Conservation (phyloP, 768 basidiomycete genomes). For the Hypholoma fasciculare region DNA sequence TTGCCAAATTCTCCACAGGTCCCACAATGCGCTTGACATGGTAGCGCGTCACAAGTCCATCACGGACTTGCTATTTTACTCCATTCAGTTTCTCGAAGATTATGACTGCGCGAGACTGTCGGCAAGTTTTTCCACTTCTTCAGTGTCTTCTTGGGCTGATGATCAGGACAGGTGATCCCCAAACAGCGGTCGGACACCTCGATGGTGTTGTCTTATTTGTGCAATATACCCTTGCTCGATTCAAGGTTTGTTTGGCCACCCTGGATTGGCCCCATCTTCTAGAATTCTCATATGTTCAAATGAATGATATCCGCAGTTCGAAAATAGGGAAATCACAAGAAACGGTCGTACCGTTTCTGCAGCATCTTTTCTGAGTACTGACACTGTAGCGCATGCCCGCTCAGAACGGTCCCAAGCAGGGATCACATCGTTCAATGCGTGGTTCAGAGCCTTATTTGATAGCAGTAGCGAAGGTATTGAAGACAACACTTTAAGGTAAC, state of each 20-base stretch:
- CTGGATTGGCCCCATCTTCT: constrained; percentile 16
- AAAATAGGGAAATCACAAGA: constrained; percentile 43
- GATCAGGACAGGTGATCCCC: constrained; percentile 66
- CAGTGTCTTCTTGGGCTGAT: background rate
- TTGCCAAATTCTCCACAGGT: constrained; percentile 63
- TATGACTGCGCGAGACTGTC: constrained; percentile 82
- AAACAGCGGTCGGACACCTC: constrained; percentile 75
- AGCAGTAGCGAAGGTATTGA: constrained; percentile 80
- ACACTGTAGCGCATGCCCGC: constrained; percentile 30
- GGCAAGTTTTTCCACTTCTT: constrained; percentile 44
- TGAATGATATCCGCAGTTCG: constrained; percentile 41
- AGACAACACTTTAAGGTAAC: constrained; percentile 67
- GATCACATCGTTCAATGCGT: constrained; percentile 45
- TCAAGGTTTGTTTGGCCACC: constrained; percentile 43
- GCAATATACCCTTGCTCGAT: constrained; percentile 65
- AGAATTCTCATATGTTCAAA: background rate
- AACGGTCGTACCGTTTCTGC: constrained; percentile 47
- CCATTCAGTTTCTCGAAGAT: constrained; percentile 61
- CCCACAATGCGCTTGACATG: constrained; percentile 64
- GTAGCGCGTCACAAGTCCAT: constrained; percentile 66
- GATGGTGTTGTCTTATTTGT: constrained; percentile 79
- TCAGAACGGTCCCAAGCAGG: constrained; percentile 44
- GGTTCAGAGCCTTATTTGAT: constrained; percentile 82
- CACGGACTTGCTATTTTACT: constrained; percentile 63
- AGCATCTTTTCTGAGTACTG: constrained; percentile 52